A percentile compares a stretch with the other conserved stretches of the same genome.
These are phyloP conservation scores for Arthrobotrys pseudoclavata DNA, from an alignment of 2,329 filamentous ascomycete genomes.

Conservation along the genomic window DNA sequence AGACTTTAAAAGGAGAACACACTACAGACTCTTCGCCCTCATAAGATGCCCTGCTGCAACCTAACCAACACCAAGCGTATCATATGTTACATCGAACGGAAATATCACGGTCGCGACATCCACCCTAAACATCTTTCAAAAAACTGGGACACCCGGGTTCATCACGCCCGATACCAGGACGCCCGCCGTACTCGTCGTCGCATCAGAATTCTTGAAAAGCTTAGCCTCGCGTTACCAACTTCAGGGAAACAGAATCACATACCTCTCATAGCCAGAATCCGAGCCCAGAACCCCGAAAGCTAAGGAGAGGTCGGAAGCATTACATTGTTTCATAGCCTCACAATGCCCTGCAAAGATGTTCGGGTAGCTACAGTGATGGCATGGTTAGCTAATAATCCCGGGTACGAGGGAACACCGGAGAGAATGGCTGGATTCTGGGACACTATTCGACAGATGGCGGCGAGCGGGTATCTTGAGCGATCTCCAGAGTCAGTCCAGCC, in stretches of 20 bases:
- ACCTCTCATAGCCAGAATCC: neutral
- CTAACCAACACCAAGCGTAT: too few relatives aligned
- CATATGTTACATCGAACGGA: too few relatives aligned
- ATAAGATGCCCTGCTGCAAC: too few relatives aligned
- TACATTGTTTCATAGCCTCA: too few relatives aligned
- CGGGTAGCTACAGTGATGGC: neutral
- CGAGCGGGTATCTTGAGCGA: neutral
- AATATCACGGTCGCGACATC: neutral
- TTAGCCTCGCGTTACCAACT: neutral
- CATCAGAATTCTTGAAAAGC: neutral
- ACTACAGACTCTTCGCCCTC: too few relatives aligned
- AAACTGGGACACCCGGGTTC: neutral
- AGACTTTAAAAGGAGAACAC: too few relatives aligned
- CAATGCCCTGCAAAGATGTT: neutral
- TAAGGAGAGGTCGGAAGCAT: too few relatives aligned
- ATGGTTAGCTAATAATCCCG: neutral
- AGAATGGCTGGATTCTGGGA: conserved; percentile 7
- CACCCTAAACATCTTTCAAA: neutral
- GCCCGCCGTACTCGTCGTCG: neutral
- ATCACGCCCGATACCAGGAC: neutral
- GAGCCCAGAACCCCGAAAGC: neutral
- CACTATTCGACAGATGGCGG: neutral
- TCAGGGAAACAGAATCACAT: neutral
- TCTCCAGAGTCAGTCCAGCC: neutral
- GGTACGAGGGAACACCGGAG: neutral